phyloP scores from a whole-genome alignment of 2,329 filamentous ascomycete species.

The Metarhizium brunneum region DNA sequence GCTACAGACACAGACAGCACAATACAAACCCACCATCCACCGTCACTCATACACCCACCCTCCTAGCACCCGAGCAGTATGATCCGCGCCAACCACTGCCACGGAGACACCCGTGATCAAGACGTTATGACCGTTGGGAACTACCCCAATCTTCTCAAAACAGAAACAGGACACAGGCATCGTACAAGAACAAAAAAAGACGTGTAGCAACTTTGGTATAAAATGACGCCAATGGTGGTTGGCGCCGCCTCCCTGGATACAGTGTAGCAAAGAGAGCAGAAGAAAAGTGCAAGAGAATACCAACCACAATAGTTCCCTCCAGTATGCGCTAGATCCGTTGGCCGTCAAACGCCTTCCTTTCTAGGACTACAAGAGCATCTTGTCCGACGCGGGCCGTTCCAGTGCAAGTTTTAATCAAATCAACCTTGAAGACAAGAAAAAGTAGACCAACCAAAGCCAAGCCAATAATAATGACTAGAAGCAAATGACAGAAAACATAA shows the following conservation, averaged over 20 bases:
- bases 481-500: not conserved
- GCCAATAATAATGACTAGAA: not conserved
- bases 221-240: not conserved
- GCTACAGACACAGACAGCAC: no score
- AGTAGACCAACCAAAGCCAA: not conserved
- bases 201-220: not conserved
- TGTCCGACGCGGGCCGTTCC: not conserved
- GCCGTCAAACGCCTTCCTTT: not conserved
- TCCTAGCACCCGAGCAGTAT: no score
- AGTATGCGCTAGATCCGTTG: not conserved
- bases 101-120: no score
- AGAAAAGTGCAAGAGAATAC: not conserved
- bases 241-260: not conserved
- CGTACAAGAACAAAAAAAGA: not conserved
- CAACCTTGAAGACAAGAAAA: not conserved
- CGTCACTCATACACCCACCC: no score
- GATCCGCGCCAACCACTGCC: no score
- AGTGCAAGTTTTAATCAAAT: not conserved
- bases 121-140: no score
- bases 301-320: not conserved
- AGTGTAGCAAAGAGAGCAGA: not conserved
- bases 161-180: no score
- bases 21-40: no score
- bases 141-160: no score
- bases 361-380: not conserved